Base-by-base conservation (phyloP, 2,329 filamentous ascomycete species). In the Myotisia sp. region DNA sequence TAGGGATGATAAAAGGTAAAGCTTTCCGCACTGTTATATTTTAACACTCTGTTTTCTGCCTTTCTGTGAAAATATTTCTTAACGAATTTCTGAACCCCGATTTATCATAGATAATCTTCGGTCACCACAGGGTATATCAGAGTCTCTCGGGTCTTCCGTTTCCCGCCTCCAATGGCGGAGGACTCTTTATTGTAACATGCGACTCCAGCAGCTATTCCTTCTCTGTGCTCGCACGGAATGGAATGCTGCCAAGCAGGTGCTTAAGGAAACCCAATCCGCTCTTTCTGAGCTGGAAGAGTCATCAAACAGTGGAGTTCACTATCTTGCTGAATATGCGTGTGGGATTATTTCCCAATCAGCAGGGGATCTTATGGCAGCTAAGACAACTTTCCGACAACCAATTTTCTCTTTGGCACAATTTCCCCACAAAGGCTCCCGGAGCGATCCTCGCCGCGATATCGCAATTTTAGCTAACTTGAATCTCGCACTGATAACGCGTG, bases 311-410 rank as follows among this genome's bases (percentile, higher is more conserved):
- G 48, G 53, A 2, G 64, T 74, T 22, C 53, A 55, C 16, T 60
- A 73, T 21, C 64, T 81, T 28, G 64, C 71, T 5, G 60, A 71
- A 27, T 94, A 94, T 54, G 71, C 93, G 12, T 64, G 68, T 1
- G 86, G 79, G 0, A 70, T 81, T 5, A 79, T 84, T 45, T 64
- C 75, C 34, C 87, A 94, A 59, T 81, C 78, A 12, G 76, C 68
- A 4, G 85, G 84, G 10, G 68, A 84, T 42, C 64, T 90, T 1
- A 61, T 71, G n/a, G 59, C 62, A 2, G 85, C 87, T 3, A 59
- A 85, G 9, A 46, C 62, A 3, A 67, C 77, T 6, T 93, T 82
- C 55, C 67, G 71, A 39, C 68, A 74, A 26, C 59, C 67, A 2
- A 56, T 62, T 12, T 75, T 92, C 44, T 59, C 62, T 1, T 56